Evolutionary conservation across 1,139 yeast genomes (phyloP).

Genomic region (Blastobotrys arbuscula): DNA sequence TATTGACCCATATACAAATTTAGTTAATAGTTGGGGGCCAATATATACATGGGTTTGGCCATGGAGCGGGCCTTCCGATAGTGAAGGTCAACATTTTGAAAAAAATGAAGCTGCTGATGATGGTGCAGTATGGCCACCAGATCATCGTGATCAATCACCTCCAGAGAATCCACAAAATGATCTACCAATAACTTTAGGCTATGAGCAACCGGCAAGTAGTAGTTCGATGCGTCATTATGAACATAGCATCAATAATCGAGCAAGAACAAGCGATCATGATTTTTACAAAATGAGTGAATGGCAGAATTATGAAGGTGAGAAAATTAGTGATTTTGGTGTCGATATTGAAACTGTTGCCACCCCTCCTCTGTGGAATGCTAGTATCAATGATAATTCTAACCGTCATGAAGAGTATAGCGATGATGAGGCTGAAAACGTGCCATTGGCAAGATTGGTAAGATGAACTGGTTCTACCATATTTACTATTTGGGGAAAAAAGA

Average conservation of each 20-base stretch:
- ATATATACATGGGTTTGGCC: conserved; percentile 57
- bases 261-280: conserved; percentile 21
- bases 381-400: not conserved
- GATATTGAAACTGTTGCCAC: conserved; percentile 47
- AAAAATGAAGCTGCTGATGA: conserved; percentile 53
- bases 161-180: conserved; percentile 10
- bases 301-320: conserved; percentile 79
- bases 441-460: conserved; percentile 15
- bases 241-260: conserved; percentile 13
- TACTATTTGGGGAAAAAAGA: too few species aligned
- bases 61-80: conserved; percentile 50
- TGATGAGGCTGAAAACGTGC: conserved; percentile 19
- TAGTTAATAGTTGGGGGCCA: conserved; percentile 36
- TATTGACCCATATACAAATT: conserved; percentile 50
- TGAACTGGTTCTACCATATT: too few species aligned
- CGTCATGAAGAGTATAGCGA: not conserved
- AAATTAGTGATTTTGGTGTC: conserved; percentile 79
- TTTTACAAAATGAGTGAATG: conserved; percentile 49
- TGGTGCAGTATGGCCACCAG: conserved; percentile 72
- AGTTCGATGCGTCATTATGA: not conserved
- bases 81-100: conserved; percentile 48
- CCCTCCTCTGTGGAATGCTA: not conserved
- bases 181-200: conserved; percentile 8
- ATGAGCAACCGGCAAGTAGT: not conserved
- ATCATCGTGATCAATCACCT: conserved; percentile 52